A percentile compares a stretch with the other conserved stretches of the same genome.
Evolutionary conservation across 331 rosid species (phyloP).

Genomic region (Quercus phellos): DNA sequence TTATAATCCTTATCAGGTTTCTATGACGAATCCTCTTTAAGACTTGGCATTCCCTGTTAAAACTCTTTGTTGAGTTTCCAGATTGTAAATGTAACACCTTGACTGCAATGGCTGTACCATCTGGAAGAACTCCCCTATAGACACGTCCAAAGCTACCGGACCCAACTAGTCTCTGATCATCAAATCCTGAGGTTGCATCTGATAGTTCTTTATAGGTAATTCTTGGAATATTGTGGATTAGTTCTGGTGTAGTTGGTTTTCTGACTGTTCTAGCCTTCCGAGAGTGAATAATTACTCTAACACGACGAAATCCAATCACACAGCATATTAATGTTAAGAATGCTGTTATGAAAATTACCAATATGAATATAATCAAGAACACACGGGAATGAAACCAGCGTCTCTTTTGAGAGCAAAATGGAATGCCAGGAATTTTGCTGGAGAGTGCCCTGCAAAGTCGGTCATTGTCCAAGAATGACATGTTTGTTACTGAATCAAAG

Average conservation of each 20-base stretch:
- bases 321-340: slow-evolving; percentile 42
- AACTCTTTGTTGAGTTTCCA: slow-evolving; percentile 57
- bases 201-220: slow-evolving; percentile 52
- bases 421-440: slow-evolving; percentile 27
- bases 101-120: slow-evolving; percentile 51
- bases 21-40: slow-evolving; percentile 65
- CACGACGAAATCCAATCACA: slow-evolving; percentile 33
- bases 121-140: slow-evolving; percentile 49
- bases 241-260: slow-evolving; percentile 35
- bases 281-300: slow-evolving; percentile 25
- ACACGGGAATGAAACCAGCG: slow-evolving; percentile 23
- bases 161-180: slow-evolving; percentile 48
- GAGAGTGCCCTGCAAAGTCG: slow-evolving; percentile 50
- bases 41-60: slow-evolving; percentile 63
- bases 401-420: slow-evolving; percentile 28
- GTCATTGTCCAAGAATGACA: slow-evolving; percentile 45
- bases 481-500: slow-evolving; percentile 35
- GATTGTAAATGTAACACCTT: slow-evolving; percentile 60
- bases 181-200: slow-evolving; percentile 62
- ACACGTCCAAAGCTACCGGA: slow-evolving; percentile 63
- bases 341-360: slow-evolving; percentile 38
- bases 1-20: slow-evolving; percentile 63
- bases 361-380: slow-evolving; percentile 30
- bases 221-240: slow-evolving; percentile 47
- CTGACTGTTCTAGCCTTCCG: slow-evolving; percentile 8